Percentiles rank a stretch among this genome's conserved stretches.
These are phyloP conservation scores for Thermothielavioides terrestris DNA, from an alignment of 495 filamentous ascomycete genomes.

Conservation along the genomic window DNA sequence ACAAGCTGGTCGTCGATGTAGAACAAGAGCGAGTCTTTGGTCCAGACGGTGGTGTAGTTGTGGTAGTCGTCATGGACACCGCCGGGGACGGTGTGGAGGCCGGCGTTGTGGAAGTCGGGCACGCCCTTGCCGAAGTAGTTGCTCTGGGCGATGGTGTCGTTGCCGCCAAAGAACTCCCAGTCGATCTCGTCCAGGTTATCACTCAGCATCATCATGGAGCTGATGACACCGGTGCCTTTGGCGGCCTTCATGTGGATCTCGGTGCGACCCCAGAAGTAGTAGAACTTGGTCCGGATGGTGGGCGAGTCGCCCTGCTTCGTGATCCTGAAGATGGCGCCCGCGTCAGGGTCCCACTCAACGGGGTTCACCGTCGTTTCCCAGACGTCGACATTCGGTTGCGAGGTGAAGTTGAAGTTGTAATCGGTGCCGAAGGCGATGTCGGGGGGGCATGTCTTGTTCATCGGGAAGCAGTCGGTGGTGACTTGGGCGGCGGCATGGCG, in stretches of 20 bases:
- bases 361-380: constrained; percentile 56
- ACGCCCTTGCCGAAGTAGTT: constrained; percentile 85
- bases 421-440: constrained; percentile 54
- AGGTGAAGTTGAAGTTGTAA: constrained; percentile 57
- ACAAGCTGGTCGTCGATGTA: constrained; percentile 62
- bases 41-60: constrained; percentile 85
- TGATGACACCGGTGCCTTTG: constrained; percentile 66
- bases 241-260: constrained; percentile 67
- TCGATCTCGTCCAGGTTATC: constrained; percentile 87
- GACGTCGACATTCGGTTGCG: constrained; percentile 43
- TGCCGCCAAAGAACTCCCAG: constrained; percentile 74
- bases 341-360: constrained; percentile 46
- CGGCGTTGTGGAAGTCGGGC: constrained; percentile 46
- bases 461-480: constrained; percentile 58
- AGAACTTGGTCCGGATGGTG: constrained; percentile 63
- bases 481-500: constrained; percentile 48
- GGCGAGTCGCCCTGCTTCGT: constrained; percentile 61
- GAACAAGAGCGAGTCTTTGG: constrained; percentile 58
- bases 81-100: constrained; percentile 41
- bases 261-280: constrained; percentile 69
- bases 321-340: constrained; percentile 60
- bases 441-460: constrained; percentile 52
- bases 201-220: constrained; percentile 72
- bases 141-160: constrained; percentile 54
- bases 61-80: constrained; percentile 47